Evolutionary conservation across 2,329 filamentous ascomycete species (phyloP), one percentile per base, ranked within the genome.

Genomic region (Aulographum hederae): DNA sequence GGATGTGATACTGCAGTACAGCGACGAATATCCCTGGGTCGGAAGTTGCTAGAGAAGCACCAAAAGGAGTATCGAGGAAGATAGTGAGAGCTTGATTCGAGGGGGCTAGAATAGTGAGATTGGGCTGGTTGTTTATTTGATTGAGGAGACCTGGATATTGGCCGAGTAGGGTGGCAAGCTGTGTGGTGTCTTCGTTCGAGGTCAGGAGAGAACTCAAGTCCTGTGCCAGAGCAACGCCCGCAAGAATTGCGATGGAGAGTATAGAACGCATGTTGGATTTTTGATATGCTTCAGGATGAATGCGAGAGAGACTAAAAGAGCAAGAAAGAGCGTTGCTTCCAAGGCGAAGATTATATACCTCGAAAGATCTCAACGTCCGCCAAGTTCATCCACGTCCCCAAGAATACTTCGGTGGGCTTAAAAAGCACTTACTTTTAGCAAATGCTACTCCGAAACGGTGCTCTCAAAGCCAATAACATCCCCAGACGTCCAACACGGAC

Each of bases 71-170:
- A 31, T 55, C 53, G 13, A 58, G 40, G 26, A 63, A 43, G 10
- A 43, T 41, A 15, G 40, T 32, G 27, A 65, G 53, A 1, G 66
- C 67, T 8, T 58, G 43, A 43, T 73, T 69, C 43, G 54, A 62
- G 0, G 68, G 68, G 0, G 69, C 68, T 4, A 73, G 56, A 23
- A 72, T 50, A 5, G 71, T 75, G 35, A 73, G 54, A 43, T 73
- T 68, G 11, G 43, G 40, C 3, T 57, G 48, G 17, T 40, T 42
- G 21, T 44, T 43, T 19, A 69, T 46, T 3, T 48, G 36, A 8
- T 42, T 26, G 11, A 58, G 35, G 13, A 65, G 39, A 3, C 44
- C 41, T 6, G 57, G 52, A 31, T 50, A 46, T 15, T 41, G 36
- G 11, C 39, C 32, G 18, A 66, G 46, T 33, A 62, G 46, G 5